Percentiles rank a stretch among this genome's conserved stretches.
These are phyloP conservation scores for Sporothrix brasiliensis DNA, from an alignment of 2,329 filamentous ascomycete genomes.

Conservation along the genomic window DNA sequence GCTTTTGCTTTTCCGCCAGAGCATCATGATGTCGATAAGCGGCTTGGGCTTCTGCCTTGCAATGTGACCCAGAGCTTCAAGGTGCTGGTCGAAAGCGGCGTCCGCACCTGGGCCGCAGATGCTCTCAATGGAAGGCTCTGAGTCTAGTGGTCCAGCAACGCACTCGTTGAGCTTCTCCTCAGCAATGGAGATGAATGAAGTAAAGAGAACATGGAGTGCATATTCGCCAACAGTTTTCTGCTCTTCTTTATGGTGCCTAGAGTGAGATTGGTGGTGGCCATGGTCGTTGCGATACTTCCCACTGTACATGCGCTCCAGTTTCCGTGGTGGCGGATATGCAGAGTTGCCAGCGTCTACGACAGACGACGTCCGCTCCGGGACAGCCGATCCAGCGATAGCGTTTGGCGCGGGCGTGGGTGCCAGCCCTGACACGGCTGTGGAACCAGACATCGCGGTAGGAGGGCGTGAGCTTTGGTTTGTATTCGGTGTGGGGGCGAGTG, in stretches of 20 bases:
- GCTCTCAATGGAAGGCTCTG: slow-evolving; percentile 80
- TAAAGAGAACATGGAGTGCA: slow-evolving; percentile 94
- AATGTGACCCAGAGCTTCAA: slow-evolving; percentile 90
- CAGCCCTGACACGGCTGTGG: slow-evolving; percentile 40
- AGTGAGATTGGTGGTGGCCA: slow-evolving; percentile 74
- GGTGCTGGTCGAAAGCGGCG: slow-evolving; percentile 87
- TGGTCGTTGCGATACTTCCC: slow-evolving; percentile 71
- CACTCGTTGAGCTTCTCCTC: slow-evolving; percentile 93
- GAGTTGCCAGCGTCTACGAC: slow-evolving; percentile 48
- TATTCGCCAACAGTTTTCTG: slow-evolving; percentile 97
- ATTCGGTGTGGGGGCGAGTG: slow-evolving; percentile 27
- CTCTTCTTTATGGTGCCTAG: slow-evolving; percentile 70
- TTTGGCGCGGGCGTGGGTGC: not conserved
- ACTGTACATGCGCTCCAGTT: slow-evolving; percentile 64
- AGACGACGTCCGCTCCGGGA: slow-evolving; percentile 53
- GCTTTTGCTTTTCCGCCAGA: slow-evolving; percentile 95
- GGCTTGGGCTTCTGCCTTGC: slow-evolving; percentile 92
- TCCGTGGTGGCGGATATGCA: slow-evolving; percentile 53
- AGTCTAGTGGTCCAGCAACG: slow-evolving; percentile 75
- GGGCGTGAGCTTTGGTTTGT: slow-evolving; percentile 44
- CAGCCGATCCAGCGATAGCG: slow-evolving; percentile 35
- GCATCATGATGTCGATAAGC: slow-evolving; percentile 95
- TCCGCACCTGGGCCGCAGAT: slow-evolving; percentile 92
- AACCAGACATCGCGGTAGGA: slow-evolving; percentile 54
- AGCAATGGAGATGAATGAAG: slow-evolving; percentile 94